Percentiles rank a stretch among this genome's conserved stretches.
phyloP scores from a whole-genome alignment of 2,329 filamentous ascomycete species.

The Thielaviopsis ethacetica region DNA sequence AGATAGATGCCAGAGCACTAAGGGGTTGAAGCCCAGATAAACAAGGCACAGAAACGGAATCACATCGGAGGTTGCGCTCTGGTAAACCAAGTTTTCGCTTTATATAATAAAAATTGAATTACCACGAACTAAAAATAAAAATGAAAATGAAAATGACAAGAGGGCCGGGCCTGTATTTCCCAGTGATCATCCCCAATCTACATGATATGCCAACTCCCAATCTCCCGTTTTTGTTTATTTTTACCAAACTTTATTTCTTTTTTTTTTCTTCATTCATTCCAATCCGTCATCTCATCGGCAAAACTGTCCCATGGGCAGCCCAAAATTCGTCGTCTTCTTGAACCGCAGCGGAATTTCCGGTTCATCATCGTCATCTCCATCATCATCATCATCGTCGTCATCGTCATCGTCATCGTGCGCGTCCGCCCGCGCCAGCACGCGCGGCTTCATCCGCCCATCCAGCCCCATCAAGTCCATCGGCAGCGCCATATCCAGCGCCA shows the following conservation, averaged over 20 bases:
- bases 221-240: not conserved
- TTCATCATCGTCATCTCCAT: slow-evolving; percentile 18
- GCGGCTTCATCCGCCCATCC: slow-evolving; percentile 5
- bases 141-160: not conserved
- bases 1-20: too few relatives aligned
- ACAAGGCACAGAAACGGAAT: not conserved
- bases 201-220: not conserved
- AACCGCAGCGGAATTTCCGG: slow-evolving; percentile 30
- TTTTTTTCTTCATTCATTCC: not conserved
- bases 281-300: not conserved
- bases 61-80: too few relatives aligned
- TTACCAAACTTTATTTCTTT: not conserved
- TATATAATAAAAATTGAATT: not conserved
- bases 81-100: too few relatives aligned
- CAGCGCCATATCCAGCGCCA: slow-evolving; percentile 13
- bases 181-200: not conserved
- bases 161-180: not conserved
- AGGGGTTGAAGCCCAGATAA: not conserved
- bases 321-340: slow-evolving; percentile 30
- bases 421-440: slow-evolving; percentile 4
- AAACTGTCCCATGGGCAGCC: slow-evolving; percentile 14
- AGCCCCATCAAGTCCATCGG: slow-evolving; percentile 15
- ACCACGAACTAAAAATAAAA: not conserved
- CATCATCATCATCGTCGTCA: not conserved
- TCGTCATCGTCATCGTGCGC: slow-evolving; percentile 15